Conservation (phyloP, 148 eudicot species). For the Oxyria digyna region DNA sequence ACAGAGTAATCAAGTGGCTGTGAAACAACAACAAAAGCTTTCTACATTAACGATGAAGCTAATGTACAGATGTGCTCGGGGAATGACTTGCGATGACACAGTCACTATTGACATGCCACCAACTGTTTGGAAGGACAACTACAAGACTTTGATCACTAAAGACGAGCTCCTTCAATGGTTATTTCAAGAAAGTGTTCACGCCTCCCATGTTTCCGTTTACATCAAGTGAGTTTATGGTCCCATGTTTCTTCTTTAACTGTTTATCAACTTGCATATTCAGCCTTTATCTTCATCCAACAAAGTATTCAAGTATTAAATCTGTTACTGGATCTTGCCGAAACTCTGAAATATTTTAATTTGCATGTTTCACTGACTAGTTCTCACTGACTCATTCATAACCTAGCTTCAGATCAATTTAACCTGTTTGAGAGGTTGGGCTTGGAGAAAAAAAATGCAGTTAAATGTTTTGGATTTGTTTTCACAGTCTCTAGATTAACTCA, state of each 20-base stretch:
- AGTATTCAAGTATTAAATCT: not conserved
- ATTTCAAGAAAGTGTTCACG: not conserved
- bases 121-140: not conserved
- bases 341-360: not conserved
- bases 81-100: not conserved
- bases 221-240: slow-evolving; percentile 7
- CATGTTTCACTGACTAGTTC: not conserved
- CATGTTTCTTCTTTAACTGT: not conserved
- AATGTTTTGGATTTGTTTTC: not conserved
- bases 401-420: not conserved
- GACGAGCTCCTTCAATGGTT: slow-evolving; percentile 1
- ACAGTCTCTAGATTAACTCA: not conserved
- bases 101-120: not conserved
- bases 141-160: not conserved
- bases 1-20: not conserved
- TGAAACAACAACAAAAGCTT: not conserved
- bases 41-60: slow-evolving; percentile 1
- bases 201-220: slow-evolving; percentile 3
- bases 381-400: not conserved
- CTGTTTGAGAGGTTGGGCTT: not conserved
- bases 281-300: not conserved
- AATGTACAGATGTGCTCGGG: slow-evolving; percentile 1
- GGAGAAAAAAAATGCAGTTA: not conserved
- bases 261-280: not conserved
- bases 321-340: not conserved